Evolutionary conservation across 2,329 filamentous ascomycete species (phyloP), one percentile per base, ranked within the genome.

Genomic region (Aureobasidium sp.): DNA sequence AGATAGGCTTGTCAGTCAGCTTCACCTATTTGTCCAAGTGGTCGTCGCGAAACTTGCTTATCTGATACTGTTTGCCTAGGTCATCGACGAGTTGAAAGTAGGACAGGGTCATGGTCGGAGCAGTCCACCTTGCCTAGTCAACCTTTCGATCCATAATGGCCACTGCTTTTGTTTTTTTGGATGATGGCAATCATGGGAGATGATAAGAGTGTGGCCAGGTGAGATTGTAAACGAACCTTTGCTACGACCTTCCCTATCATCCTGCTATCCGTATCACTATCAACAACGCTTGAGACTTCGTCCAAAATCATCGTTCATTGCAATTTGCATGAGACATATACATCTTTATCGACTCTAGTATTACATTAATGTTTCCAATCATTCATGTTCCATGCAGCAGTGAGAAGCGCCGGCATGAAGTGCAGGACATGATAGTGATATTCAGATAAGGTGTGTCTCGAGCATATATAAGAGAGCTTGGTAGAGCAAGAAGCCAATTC

Each of bases 201-300:
- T 63, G 84, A 87, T 73, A 86, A 86, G 69, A 86, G 80, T 66
- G 73, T 83, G 37, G 86, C 84, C 0, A 75, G 84, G 11, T 82
- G 77, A 63, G 74, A 80, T 8, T 77, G 82, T 48, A 73, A 73
- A 11, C 69, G 78, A 6, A 77, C 76, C 17, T 84, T 78, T 77
- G 73, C 77, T 6, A 79, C 86, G 63, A 76, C 77, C 49, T 79
- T 68, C 78, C 79, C 62, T 75, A 76, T 6, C 66, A 73, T 0
- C 77, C 82, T 2, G 75, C 79, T 0, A 34, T 9, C 31, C 71
- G 75, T 1, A 74, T 87, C 37, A 74, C 79, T 25, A 25, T 25
- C 22, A 62, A 87, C 83, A 0, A 79, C 77, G 0, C 72, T 87
- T 2, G 83, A 83, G 29, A 34, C 31, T 36, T 73, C 72, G 14